A percentile compares a stretch with the other conserved stretches of the same genome.
Conservation (phyloP, 129 eudicot species). For the Dittrichia graveolens region DNA sequence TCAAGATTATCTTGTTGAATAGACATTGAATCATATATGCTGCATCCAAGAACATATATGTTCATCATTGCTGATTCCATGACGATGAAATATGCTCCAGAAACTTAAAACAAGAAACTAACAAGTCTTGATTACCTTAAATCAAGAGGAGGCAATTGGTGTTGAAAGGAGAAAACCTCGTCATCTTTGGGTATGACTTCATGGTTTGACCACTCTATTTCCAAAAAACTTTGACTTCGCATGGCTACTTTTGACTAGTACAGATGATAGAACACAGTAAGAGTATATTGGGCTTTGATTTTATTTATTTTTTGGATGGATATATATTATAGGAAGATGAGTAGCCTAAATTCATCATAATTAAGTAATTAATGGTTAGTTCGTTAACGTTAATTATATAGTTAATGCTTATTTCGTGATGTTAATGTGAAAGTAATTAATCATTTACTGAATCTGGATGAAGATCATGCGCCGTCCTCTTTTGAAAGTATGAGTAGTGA, state of each 20-base stretch:
- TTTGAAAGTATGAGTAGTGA: not conserved
- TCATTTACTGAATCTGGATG: conserved; percentile 33
- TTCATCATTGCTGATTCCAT: conserved; percentile 17
- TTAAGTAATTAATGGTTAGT: conserved; percentile 31
- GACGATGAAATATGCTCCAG: conserved; percentile 22
- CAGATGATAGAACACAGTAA: conserved; percentile 20
- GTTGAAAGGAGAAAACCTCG: conserved; percentile 36
- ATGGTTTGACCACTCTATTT: conserved; percentile 44
- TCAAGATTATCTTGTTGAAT: conserved; percentile 30
- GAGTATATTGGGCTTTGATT: not conserved
- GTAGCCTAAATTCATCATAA: conserved; percentile 31
- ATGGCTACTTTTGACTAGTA: conserved; percentile 29
- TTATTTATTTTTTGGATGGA: conserved; percentile 19
- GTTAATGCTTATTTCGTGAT: conserved; percentile 20
- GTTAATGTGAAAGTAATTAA: conserved; percentile 38
- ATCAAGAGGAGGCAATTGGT: conserved; percentile 45
- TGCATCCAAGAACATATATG: conserved; percentile 24
- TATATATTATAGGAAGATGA: conserved; percentile 44
- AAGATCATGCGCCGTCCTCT: conserved; percentile 39
- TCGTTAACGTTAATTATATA: conserved; percentile 26
- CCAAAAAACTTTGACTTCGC: conserved; percentile 39
- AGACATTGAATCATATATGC: conserved; percentile 21
- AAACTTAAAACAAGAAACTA: conserved; percentile 18
- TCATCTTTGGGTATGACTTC: conserved; percentile 42
- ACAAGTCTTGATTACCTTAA: conserved; percentile 24